Conservation (phyloP, 225 moss, liverwort and hornwort genomes). For the Marchantia polymorpha region DNA sequence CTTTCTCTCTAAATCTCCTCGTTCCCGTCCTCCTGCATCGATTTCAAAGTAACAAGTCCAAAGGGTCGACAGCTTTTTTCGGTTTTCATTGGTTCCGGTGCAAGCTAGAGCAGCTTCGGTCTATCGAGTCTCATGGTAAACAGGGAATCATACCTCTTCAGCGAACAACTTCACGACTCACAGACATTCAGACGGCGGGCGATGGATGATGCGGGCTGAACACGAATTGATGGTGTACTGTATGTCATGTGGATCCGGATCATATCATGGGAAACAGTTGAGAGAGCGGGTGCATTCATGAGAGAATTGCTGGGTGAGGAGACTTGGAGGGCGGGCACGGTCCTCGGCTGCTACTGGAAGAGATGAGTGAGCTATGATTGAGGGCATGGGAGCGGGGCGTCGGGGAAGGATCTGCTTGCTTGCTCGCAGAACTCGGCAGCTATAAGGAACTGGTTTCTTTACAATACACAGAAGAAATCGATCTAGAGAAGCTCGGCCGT, state of each 20-base stretch:
- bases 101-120: neutral
- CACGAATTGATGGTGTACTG: neutral
- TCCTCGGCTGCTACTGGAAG: neutral
- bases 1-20: neutral
- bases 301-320: neutral
- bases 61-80: conserved; percentile 8
- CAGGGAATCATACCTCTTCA: neutral
- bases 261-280: conserved; percentile 5
- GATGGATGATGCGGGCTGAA: neutral
- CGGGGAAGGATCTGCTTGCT: conserved; percentile 2
- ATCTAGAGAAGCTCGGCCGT: conserved; percentile 2
- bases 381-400: neutral
- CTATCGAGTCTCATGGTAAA: neutral
- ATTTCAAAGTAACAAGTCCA: neutral
- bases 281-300: neutral
- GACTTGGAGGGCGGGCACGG: neutral
- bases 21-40: neutral
- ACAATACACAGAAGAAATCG: conserved; percentile 1
- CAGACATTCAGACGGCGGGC: neutral
- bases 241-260: neutral
- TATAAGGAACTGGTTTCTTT: conserved; percentile 9
- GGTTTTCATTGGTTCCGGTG: neutral
- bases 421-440: conserved; percentile 4
- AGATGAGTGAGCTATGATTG: neutral
- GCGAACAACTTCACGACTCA: conserved; percentile 1